A percentile compares a stretch with the other conserved stretches of the same genome.
phyloP scores from a whole-genome alignment of 495 filamentous ascomycete genomes.

The Penicillium egyptiacum region DNA sequence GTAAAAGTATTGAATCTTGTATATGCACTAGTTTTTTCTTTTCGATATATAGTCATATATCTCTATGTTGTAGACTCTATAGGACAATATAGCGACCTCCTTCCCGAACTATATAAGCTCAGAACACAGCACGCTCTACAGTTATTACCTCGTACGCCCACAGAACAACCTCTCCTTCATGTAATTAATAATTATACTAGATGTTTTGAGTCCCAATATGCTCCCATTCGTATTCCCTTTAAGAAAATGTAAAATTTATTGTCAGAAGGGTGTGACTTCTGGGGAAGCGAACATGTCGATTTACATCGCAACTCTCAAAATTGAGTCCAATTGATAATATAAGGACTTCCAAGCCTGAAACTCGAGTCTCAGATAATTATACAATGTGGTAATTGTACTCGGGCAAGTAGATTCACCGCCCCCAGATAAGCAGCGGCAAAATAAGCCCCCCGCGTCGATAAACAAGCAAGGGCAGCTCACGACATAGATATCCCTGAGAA shows the following conservation, averaged over 20 bases:
- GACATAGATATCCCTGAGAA: background rate
- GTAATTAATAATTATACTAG: background rate
- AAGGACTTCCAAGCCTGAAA: background rate
- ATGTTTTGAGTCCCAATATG: background rate
- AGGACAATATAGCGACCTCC: background rate
- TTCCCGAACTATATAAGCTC: background rate
- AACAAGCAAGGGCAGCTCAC: conserved; percentile 35
- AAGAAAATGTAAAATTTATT: background rate
- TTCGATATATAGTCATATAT: no score
- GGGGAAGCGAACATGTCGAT: background rate
- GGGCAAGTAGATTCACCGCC: conserved; percentile 11
- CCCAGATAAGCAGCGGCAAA: conserved; percentile 32
- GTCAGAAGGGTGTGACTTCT: background rate
- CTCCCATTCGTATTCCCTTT: background rate
- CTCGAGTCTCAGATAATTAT: background rate
- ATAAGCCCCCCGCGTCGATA: conserved; percentile 39
- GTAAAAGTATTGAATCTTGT: background rate
- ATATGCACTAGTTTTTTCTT: background rate
- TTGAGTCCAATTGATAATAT: background rate
- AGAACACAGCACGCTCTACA: background rate
- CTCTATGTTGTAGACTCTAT: no score
- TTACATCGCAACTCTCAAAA: background rate
- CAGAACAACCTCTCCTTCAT: background rate
- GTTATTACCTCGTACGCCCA: no score
- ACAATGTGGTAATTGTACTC: conserved; percentile 3